Base-by-base conservation (phyloP, 2,329 filamentous ascomycete genomes). In the Fusarium beomiforme region DNA sequence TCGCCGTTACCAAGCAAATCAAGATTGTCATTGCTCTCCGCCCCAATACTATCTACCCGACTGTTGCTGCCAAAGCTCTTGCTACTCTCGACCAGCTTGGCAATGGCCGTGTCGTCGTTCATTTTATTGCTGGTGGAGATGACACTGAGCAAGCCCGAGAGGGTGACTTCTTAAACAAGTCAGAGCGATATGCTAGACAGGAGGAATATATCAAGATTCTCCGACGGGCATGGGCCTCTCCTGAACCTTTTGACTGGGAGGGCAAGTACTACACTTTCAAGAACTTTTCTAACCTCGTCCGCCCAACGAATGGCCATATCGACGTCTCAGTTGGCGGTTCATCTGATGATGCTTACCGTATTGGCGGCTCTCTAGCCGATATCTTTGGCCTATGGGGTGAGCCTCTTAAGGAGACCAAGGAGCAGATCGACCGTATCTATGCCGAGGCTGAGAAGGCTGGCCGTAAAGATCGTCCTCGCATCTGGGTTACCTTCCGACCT, bases 301-400 rank as follows among this genome's bases (percentile, higher is more conserved):
- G 84, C 0, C 88, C 88, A 0, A 81, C 83, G 9, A 86, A 88
- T 55, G 85, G 85, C 6, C 82, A 80, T 26, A 89, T 90, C 50
- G 86, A 86, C 3, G 84, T 90, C 4, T 89, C 87, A 0, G 87
- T 90, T 0, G 88, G 88, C 13, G 88, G 88, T 0, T 89, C 87
- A 0, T 89, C 87, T 0, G 83, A 86, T 21, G 87, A 87, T 8
- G 88, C 88, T 0, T 90, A 90, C 77, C 85, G 88, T 24, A 82
- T 89, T 41, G 88, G 88, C 26, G 88, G 88, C 31, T 80, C 84
- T 0, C 81, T 89, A 4, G 88, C 84, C 31, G 88, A 90, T 68
- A 90, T 90, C 72, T 90, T 90, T 67, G 88, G 88, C 0, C 84
- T 90, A 7, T 90, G 88, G 88, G 88, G 88, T 14, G 88, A 90